Percentiles rank a stretch among this genome's conserved stretches.
phyloP scores from a whole-genome alignment of 2,329 filamentous ascomycete genomes.

The Sarocladium oryzae region DNA sequence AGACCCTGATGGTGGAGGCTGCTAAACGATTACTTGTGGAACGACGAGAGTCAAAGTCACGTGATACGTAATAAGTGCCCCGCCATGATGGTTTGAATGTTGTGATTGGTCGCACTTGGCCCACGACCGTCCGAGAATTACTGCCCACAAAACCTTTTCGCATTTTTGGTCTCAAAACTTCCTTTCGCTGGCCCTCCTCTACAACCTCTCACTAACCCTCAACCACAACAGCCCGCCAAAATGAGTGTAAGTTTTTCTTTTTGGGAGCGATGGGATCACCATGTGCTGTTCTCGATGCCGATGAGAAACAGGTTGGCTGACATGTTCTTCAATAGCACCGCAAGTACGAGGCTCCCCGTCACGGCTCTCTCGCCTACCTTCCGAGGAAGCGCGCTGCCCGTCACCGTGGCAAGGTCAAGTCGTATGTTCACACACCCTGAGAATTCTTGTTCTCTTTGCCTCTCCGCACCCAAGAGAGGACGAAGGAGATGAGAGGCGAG shows the following conservation, averaged over 20 bases:
- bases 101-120: neutral
- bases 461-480: neutral
- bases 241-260: slow-evolving; percentile 31
- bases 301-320: slow-evolving; percentile 18
- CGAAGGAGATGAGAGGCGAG: neutral
- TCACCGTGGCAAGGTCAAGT: slow-evolving; percentile 97
- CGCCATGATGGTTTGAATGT: neutral
- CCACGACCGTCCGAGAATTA: slow-evolving; percentile 16
- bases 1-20: too few relatives aligned
- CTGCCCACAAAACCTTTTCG: slow-evolving; percentile 12
- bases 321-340: slow-evolving; percentile 34
- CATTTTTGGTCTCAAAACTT: slow-evolving; percentile 16
- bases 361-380: slow-evolving; percentile 86
- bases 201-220: slow-evolving; percentile 25
- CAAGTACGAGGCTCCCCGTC: slow-evolving; percentile 78
- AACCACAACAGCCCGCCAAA: slow-evolving; percentile 31
- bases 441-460: neutral
- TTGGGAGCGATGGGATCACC: neutral
- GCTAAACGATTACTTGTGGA: too few relatives aligned
- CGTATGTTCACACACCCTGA: slow-evolving; percentile 52
- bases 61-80: neutral
- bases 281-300: neutral
- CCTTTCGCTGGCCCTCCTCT: slow-evolving; percentile 1
- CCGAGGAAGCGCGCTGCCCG: slow-evolving; percentile 88
- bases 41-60: neutral